phyloP scores from a whole-genome alignment of 306 rosid genomes.

The Lagenaria siceraria region DNA sequence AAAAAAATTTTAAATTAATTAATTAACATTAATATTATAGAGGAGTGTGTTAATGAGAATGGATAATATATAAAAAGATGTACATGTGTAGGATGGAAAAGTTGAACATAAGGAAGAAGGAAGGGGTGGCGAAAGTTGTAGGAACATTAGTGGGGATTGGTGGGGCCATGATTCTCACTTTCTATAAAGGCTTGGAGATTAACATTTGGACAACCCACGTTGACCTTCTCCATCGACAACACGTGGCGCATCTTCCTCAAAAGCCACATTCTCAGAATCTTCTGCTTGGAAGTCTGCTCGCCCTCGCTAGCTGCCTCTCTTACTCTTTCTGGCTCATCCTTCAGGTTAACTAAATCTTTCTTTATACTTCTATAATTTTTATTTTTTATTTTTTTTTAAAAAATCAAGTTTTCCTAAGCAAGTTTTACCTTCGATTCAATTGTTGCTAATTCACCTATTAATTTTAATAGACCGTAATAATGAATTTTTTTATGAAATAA shows the following conservation, averaged over 20 bases:
- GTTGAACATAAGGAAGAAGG: slow-evolving; percentile 19
- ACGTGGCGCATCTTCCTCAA: neutral
- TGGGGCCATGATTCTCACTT: slow-evolving; percentile 60
- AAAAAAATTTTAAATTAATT: no score
- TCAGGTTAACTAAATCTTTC: slow-evolving; percentile 18
- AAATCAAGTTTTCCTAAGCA: no score
- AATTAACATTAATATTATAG: no score
- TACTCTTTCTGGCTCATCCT: slow-evolving; percentile 28
- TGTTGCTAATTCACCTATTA: no score
- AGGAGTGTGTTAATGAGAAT: no score
- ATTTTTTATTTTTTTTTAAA: no score
- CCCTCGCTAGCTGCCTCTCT: slow-evolving; percentile 15
- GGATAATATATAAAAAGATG: no score
- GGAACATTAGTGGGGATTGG: slow-evolving; percentile 57
- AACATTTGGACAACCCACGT: slow-evolving; percentile 43
- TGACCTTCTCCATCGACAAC: slow-evolving; percentile 26
- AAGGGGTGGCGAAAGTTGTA: slow-evolving; percentile 46
- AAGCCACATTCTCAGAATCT: neutral
- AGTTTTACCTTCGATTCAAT: no score
- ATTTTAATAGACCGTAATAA: no score
- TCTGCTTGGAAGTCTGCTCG: slow-evolving; percentile 17
- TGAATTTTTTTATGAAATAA: no score
- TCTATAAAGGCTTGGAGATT: slow-evolving; percentile 39
- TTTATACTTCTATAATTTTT: no score
- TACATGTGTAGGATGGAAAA: slow-evolving; percentile 29